A percentile compares a stretch with the other conserved stretches of the same genome.
phyloP scores from a whole-genome alignment of 371 early-diverging fungal species.

The Funneliformis caledonium region DNA sequence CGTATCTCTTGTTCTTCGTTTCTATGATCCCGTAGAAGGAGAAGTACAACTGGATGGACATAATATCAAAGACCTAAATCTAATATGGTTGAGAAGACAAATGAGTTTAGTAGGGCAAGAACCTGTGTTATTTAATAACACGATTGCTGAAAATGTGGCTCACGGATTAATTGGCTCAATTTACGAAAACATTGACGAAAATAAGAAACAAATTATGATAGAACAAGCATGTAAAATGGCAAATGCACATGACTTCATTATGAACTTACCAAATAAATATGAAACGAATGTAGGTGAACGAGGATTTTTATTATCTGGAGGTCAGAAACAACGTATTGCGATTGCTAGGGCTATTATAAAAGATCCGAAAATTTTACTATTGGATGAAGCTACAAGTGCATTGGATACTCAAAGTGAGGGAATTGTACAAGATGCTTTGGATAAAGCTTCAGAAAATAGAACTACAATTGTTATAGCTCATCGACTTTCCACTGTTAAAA shows the following conservation, averaged over 20 bases:
- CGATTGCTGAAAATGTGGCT: constrained; percentile 80
- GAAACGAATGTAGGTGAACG: constrained; percentile 73
- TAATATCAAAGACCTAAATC: constrained; percentile 68
- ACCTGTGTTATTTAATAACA: constrained; percentile 85
- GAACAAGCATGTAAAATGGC: constrained; percentile 65
- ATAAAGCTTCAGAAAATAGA: constrained; percentile 73
- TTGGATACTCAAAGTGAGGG: constrained; percentile 81
- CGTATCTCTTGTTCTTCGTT: constrained; percentile 86
- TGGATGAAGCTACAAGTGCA: constrained; percentile 78
- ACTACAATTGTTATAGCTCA: constrained; percentile 96
- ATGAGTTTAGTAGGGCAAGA: constrained; percentile 91
- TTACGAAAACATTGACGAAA: constrained; percentile 42
- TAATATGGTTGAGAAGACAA: constrained; percentile 72
- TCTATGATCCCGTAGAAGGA: constrained; percentile 80
- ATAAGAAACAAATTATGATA: constrained; percentile 47
- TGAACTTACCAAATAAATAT: constrained; percentile 72
- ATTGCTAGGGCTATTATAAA: constrained; percentile 84
- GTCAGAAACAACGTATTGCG: constrained; percentile 68
- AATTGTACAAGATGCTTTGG: constrained; percentile 81
- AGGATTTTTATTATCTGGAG: constrained; percentile 59
- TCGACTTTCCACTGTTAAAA: constrained; percentile 77
- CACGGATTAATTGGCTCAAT: constrained; percentile 58
- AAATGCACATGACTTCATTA: constrained; percentile 78
- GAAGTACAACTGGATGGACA: constrained; percentile 72
- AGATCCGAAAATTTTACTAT: constrained; percentile 65